These are phyloP conservation scores for Clonostachys solani DNA, from an alignment of 2,329 filamentous ascomycete species.

Conservation along the genomic window DNA sequence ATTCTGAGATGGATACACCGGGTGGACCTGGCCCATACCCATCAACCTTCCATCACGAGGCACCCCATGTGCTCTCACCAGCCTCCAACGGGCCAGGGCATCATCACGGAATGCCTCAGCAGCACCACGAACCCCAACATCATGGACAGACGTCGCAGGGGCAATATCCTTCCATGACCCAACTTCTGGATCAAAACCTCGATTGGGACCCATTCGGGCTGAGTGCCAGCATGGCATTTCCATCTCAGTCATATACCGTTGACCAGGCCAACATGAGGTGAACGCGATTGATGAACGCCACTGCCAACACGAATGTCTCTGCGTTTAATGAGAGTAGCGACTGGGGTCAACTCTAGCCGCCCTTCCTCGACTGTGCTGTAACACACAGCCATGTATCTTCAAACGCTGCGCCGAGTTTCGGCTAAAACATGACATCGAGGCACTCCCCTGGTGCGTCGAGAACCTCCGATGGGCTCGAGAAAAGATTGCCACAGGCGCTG, in stretches of 20 bases:
- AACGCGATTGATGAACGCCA: no score
- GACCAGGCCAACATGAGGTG: slow-evolving; percentile 53
- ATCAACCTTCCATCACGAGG: slow-evolving; percentile 43
- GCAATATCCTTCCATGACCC: slow-evolving; percentile 60
- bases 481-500: no score
- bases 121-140: slow-evolving; percentile 26
- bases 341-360: no score
- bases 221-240: slow-evolving; percentile 93
- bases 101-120: slow-evolving; percentile 20
- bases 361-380: no score
- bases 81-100: slow-evolving; percentile 29
- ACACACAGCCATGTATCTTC: no score
- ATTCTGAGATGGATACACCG: slow-evolving; percentile 67
- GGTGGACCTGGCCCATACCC: slow-evolving; percentile 62
- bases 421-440: no score
- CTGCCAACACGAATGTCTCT: no score
- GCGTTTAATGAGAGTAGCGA: no score
- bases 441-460: no score
- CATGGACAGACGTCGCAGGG: slow-evolving; percentile 24
- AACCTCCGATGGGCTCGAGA: no score
- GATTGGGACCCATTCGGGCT: slow-evolving; percentile 93
- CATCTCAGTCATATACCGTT: slow-evolving; percentile 73
- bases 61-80: slow-evolving; percentile 38
- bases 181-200: slow-evolving; percentile 71
- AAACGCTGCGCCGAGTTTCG: no score